Conservation (phyloP, 495 filamentous ascomycete genomes). For the Pseudomonodictys pantanalensis region DNA sequence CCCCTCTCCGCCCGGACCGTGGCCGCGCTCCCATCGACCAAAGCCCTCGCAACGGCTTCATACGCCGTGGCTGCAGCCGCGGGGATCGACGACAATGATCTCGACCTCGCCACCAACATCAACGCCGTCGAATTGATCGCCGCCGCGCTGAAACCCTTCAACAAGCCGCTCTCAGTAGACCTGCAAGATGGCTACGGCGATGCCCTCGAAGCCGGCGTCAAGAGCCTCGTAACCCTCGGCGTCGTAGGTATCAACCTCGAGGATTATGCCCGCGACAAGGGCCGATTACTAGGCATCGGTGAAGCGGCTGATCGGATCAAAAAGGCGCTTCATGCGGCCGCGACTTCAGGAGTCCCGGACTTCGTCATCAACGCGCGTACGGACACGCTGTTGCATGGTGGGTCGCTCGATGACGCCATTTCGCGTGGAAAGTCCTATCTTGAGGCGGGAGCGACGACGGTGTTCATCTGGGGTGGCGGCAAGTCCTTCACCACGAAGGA, state of each 20-base stretch:
- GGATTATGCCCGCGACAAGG: slow-evolving; percentile 24
- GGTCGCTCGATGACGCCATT: slow-evolving; percentile 19
- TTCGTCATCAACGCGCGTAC: slow-evolving; percentile 31
- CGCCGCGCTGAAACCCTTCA: not conserved
- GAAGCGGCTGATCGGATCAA: slow-evolving; percentile 14
- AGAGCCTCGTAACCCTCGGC: slow-evolving; percentile 3
- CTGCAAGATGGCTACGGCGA: slow-evolving; percentile 31
- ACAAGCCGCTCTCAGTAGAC: slow-evolving; percentile 28
- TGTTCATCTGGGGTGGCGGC: slow-evolving; percentile 31
- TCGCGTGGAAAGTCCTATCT: slow-evolving; percentile 30
- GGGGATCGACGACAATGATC: slow-evolving; percentile 45
- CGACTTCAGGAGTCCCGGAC: slow-evolving; percentile 24
- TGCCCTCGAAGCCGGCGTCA: slow-evolving; percentile 19
- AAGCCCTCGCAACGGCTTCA: slow-evolving; percentile 55
- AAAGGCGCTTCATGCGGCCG: slow-evolving; percentile 13
- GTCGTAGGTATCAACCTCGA: slow-evolving; percentile 32
- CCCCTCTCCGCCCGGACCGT: slow-evolving; percentile 45
- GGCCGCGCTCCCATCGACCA: slow-evolving; percentile 43
- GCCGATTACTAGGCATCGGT: slow-evolving; percentile 3
- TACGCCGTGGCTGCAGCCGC: slow-evolving; percentile 48
- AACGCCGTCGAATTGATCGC: slow-evolving; percentile 25
- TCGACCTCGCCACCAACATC: slow-evolving; percentile 44
- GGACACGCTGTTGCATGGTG: slow-evolving; percentile 24
- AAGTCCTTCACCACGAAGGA: slow-evolving; percentile 17
- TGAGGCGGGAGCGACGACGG: slow-evolving; percentile 26